phyloP scores from a whole-genome alignment of 768 basidiomycete species.

The Cytidiella melzeri region DNA sequence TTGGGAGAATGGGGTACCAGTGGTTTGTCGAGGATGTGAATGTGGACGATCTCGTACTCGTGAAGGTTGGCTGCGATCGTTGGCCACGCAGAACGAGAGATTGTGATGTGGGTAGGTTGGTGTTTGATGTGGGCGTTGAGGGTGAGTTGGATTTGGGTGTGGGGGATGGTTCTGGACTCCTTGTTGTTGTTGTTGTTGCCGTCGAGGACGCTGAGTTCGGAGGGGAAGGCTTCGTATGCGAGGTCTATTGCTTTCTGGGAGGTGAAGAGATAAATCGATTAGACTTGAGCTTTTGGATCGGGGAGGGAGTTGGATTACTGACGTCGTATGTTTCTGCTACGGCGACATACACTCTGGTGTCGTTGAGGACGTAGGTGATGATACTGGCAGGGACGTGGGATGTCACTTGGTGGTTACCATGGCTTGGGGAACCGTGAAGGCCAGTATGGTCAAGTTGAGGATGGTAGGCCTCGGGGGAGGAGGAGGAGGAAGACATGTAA shows the following conservation, averaged over 20 bases:
- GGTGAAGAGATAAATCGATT: no score
- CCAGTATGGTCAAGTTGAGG: no score
- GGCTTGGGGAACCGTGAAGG: no score
- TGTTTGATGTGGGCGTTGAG: not conserved
- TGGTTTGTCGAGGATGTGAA: not conserved
- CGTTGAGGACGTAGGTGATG: conserved; percentile 23
- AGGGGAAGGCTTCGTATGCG: not conserved
- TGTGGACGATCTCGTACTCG: conserved; percentile 1
- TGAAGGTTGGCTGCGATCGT: not conserved
- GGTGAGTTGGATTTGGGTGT: not conserved
- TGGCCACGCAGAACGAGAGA: not conserved
- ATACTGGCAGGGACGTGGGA: no score
- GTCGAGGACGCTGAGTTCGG: no score
- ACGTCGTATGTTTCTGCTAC: conserved; percentile 21
- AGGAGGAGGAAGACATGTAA: no score
- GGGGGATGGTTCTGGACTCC: not conserved
- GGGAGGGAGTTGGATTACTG: no score
- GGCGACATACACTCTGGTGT: conserved; percentile 23
- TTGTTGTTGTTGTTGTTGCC: no score
- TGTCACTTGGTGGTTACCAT: no score
- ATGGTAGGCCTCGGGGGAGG: no score
- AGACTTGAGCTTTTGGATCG: no score
- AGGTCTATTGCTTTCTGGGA: not conserved
- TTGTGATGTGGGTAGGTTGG: not conserved
- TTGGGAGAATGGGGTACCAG: conserved; percentile 1